Conservation (phyloP, 2,329 filamentous ascomycete genomes). For the Sclerotinia subarctica region DNA sequence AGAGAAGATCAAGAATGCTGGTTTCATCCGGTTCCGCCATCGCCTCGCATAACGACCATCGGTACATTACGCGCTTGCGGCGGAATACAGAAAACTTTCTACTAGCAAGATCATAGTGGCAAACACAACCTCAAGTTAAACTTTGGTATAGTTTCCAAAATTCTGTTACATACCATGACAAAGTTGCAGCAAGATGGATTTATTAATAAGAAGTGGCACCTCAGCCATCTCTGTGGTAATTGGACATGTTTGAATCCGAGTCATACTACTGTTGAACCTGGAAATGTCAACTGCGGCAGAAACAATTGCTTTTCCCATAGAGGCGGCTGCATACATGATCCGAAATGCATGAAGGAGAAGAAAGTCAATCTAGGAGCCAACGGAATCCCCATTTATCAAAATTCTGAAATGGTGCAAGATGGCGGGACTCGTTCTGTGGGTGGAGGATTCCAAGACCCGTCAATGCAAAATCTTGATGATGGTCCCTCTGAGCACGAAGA, state of each 20-base stretch:
- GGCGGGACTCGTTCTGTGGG: not conserved
- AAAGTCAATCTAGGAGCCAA: constrained; percentile 30
- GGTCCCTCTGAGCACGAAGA: not conserved
- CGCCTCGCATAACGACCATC: constrained; percentile 17
- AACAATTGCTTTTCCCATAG: constrained; percentile 36
- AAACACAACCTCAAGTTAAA: constrained; percentile 30
- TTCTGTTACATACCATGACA: constrained; percentile 29
- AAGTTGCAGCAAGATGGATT: constrained; percentile 34
- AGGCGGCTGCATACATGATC: constrained; percentile 30
- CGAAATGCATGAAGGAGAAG: constrained; percentile 33
- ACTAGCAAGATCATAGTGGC: constrained; percentile 22
- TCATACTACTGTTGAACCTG: constrained; percentile 35
- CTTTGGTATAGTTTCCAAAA: constrained; percentile 31
- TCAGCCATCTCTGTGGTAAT: constrained; percentile 39
- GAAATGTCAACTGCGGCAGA: constrained; percentile 30
- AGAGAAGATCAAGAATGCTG: constrained; percentile 29
- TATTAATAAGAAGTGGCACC: constrained; percentile 34
- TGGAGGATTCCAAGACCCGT: not conserved
- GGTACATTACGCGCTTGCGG: constrained; percentile 18
- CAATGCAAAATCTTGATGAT: not conserved
- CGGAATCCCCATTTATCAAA: constrained; percentile 15
- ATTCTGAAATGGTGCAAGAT: not conserved
- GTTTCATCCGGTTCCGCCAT: constrained; percentile 32
- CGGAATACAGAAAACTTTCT: constrained; percentile 26
- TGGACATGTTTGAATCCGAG: constrained; percentile 37